Conservation (phyloP, 345 rosid genomes). For the Turnera subulata region DNA sequence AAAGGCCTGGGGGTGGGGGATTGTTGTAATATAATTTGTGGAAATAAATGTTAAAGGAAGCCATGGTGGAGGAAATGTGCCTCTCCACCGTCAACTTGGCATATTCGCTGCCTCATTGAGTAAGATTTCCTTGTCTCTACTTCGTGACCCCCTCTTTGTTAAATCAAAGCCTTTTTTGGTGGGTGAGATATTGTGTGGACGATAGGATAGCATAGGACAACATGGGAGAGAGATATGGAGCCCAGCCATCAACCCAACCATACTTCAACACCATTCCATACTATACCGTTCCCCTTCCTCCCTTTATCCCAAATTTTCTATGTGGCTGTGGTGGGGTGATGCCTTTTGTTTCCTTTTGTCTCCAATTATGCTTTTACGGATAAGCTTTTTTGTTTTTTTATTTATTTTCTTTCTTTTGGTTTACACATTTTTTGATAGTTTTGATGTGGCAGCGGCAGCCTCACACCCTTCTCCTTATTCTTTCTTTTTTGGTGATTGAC, state of each 20-base stretch:
- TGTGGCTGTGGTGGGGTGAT: conserved; percentile 28
- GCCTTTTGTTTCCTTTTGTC: no score
- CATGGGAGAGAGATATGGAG: conserved; percentile 9
- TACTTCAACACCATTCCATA: background rate
- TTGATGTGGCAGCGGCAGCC: no score
- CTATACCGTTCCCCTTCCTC: background rate
- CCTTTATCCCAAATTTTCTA: conserved; percentile 21
- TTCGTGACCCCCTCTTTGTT: background rate
- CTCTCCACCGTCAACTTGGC: conserved; percentile 47
- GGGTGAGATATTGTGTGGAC: conserved; percentile 21
- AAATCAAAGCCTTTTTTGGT: conserved; percentile 7
- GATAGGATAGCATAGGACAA: conserved; percentile 15
- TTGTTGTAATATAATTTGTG: background rate
- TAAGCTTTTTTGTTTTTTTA: no score
- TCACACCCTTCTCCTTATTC: no score
- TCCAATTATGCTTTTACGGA: no score
- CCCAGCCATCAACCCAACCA: conserved; percentile 14
- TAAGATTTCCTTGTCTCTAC: conserved; percentile 26
- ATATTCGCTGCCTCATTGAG: conserved; percentile 31
- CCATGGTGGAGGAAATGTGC: conserved; percentile 33
- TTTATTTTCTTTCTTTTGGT: background rate
- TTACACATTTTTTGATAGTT: background rate
- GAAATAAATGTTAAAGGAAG: conserved; percentile 3
- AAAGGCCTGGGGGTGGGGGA: background rate
- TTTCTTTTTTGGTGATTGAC: no score